A percentile compares a stretch with the other conserved stretches of the same genome.
These are phyloP conservation scores for Psilocybe mexicana DNA, from an alignment of 1,284 basidiomycete genomes.

Conservation along the genomic window DNA sequence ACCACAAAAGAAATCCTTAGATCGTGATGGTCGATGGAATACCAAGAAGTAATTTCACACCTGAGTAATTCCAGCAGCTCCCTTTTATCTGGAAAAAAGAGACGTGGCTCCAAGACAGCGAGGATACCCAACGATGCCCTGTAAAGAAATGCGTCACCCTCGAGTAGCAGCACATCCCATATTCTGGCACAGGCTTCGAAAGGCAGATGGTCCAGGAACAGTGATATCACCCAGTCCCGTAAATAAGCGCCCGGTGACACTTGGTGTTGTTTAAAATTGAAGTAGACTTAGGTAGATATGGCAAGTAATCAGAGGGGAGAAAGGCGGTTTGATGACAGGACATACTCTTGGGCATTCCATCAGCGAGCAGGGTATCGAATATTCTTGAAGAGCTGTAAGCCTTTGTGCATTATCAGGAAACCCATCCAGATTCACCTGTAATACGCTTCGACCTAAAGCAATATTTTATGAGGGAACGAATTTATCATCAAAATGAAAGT, in stretches of 20 bases:
- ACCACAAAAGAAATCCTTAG: slow-evolving; percentile 13
- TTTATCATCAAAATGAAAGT: slow-evolving; percentile 6
- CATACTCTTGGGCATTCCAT: slow-evolving; percentile 92
- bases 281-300: slow-evolving; percentile 63
- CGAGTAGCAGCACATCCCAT: slow-evolving; percentile 87
- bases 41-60: slow-evolving; percentile 34
- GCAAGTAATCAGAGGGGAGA: not conserved
- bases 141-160: slow-evolving; percentile 87
- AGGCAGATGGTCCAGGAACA: slow-evolving; percentile 86
- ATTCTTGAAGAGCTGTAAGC: slow-evolving; percentile 55
- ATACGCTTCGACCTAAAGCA: slow-evolving; percentile 74
- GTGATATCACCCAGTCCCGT: slow-evolving; percentile 76
- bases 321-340: not conserved
- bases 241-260: slow-evolving; percentile 80
- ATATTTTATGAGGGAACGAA: not conserved
- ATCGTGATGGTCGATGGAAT: slow-evolving; percentile 3
- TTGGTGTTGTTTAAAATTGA: slow-evolving; percentile 93
- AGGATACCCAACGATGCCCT: slow-evolving; percentile 83
- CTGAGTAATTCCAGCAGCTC: slow-evolving; percentile 74
- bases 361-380: slow-evolving; percentile 89
- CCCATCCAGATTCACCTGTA: slow-evolving; percentile 40
- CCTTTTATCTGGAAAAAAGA: slow-evolving; percentile 81
- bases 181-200: slow-evolving; percentile 86
- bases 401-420: slow-evolving; percentile 2
- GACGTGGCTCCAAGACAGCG: slow-evolving; percentile 81